phyloP scores from a whole-genome alignment of 106 monocot species.

The Dendrobium catenatum region DNA sequence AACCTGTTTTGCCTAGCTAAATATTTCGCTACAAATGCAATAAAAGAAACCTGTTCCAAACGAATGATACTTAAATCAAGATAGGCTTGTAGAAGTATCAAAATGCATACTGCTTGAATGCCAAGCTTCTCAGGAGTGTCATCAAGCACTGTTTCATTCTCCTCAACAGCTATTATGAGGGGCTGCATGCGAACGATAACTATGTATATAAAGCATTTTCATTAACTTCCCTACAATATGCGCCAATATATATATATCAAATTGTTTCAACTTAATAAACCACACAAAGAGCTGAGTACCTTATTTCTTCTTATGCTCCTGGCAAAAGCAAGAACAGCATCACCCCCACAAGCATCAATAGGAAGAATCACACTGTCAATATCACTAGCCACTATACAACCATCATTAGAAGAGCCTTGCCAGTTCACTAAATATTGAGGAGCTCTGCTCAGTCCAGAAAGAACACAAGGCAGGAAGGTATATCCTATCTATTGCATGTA shows the following conservation, averaged over 20 bases:
- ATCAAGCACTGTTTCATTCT: conserved; percentile 80
- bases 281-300: conserved; percentile 20
- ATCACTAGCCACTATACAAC: conserved; percentile 50
- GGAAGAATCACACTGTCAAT: conserved; percentile 93
- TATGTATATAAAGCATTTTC: too few relatives aligned
- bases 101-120: conserved; percentile 54
- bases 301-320: conserved; percentile 34
- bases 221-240: too few relatives aligned
- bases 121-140: conserved; percentile 83
- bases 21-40: background rate
- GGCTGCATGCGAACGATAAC: conserved; percentile 30
- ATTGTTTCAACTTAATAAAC: background rate
- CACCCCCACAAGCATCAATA: conserved; percentile 76
- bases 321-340: conserved; percentile 85
- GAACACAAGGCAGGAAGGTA: conserved; percentile 94
- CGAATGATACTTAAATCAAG: background rate
- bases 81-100: background rate
- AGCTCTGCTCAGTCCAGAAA: conserved; percentile 77
- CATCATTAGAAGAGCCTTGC: conserved; percentile 13
- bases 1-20: too few relatives aligned
- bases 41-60: background rate
- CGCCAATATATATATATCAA: too few relatives aligned
- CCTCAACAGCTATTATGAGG: conserved; percentile 67
- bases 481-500: conserved; percentile 57
- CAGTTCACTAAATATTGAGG: conserved; percentile 57